phyloP scores from a whole-genome alignment of 768 basidiomycete genomes.

The Collybiopsis confluens region DNA sequence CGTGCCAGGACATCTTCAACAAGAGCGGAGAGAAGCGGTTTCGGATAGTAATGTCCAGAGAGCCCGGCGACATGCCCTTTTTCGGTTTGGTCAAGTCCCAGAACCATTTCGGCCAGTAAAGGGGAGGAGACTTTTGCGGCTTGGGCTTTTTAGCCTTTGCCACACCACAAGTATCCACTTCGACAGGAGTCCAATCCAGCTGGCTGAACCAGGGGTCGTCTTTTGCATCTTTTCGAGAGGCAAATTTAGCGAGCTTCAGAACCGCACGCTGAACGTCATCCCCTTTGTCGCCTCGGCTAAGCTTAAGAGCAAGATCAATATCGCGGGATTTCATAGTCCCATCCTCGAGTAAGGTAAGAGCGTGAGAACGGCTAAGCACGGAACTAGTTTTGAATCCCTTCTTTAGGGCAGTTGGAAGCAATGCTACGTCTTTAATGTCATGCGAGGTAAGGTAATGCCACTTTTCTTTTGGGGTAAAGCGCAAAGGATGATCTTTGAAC shows the following conservation, averaged over 20 bases:
- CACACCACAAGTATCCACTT: constrained; percentile 1
- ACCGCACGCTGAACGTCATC: constrained; percentile 31
- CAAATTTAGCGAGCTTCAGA: constrained; percentile 34
- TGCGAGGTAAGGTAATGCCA: constrained; percentile 59
- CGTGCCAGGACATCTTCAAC: constrained; percentile 82
- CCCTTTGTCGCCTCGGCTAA: constrained; percentile 41
- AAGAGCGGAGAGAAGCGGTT: constrained; percentile 82
- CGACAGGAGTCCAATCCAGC: constrained; percentile 59
- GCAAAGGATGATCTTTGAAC: constrained; percentile 59
- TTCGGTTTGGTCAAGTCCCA: constrained; percentile 82
- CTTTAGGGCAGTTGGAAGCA: constrained; percentile 37
- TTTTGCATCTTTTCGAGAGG: constrained; percentile 18
- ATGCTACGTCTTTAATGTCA: constrained; percentile 25
- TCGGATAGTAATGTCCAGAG: constrained; percentile 81
- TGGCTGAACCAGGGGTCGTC: constrained; percentile 57
- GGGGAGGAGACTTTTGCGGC: constrained; percentile 38
- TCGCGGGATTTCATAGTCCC: constrained; percentile 40
- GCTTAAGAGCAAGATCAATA: constrained; percentile 35
- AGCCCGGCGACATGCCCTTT: constrained; percentile 61
- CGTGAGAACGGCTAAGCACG: constrained; percentile 45
- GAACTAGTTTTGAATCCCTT: constrained; percentile 36
- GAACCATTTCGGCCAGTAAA: constrained; percentile 96
- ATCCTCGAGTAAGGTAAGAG: constrained; percentile 37
- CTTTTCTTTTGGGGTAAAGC: constrained; percentile 45
- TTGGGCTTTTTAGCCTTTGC: constrained; percentile 28